Evolutionary conservation across 2,329 filamentous ascomycete species (phyloP), one percentile per base, ranked within the genome.

Genomic region (Karstenula rhodostoma): DNA sequence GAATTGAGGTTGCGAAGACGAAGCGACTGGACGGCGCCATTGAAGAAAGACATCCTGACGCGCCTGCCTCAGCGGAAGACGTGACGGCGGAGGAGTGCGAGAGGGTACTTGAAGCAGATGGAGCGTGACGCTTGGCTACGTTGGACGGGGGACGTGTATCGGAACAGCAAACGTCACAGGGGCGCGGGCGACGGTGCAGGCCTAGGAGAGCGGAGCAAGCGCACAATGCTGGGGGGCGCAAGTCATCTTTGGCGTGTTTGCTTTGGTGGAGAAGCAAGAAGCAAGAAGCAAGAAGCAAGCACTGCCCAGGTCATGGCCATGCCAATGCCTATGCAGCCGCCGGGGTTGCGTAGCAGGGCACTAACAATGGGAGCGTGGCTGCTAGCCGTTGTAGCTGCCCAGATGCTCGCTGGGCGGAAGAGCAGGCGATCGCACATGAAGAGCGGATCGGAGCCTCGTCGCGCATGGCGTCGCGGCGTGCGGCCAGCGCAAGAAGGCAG

Each of bases 1-100:
- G 65, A 17, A 19, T 61, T 58, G 48, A 73, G 65, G 56, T 61
- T 66, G 61, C 75, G 75, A 69, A 77, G 70, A 62, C 81, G 79
- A 62, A 77, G 61, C 37, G 74, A 74, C 69, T 73, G 71, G 22
- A 73, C 65, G 22, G 71, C 65, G 59, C 67, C 65, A 19, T 64
- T 57, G 64, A 76, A 76, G 61, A 74, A 71, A 44, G 73, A 54
- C 75, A 77, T 77, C 5, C 60, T 64, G 60, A 58, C 40, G 42
- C n/a, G 58, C 43, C 44, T 43, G 27, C 37, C 27, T 52, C 50
- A 49, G 46, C 42, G 50, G 58, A 46, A 60, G 48, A 42, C 3
- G 33, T 29, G 35, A 29, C 35, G 23, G 52, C 52, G 52, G 52
- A 47, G 56, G 22, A 52, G 57, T 48, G 56, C 37, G 51, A 61